Conservation (phyloP, 179 eudicot species). For the Sideroxylon spinosum region DNA sequence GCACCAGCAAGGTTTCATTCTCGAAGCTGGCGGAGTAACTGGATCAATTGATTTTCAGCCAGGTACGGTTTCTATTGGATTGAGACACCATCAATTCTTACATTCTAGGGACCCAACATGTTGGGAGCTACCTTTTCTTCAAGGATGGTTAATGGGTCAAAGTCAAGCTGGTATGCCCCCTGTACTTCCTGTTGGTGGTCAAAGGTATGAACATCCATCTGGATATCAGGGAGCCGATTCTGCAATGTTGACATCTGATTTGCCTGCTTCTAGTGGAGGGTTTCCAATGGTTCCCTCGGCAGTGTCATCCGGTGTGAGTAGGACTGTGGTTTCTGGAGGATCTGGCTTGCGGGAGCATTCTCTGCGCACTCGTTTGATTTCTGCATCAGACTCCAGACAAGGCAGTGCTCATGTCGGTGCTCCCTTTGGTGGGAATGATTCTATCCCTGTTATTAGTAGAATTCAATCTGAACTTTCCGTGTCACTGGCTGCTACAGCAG, state of each 20-base stretch:
- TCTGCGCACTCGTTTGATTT: conserved; percentile 38
- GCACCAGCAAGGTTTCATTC: conserved; percentile 10
- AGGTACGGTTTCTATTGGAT: conserved; percentile 4
- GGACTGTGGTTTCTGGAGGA: conserved; percentile 34
- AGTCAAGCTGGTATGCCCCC: conserved; percentile 55
- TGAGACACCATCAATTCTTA: conserved; percentile 29
- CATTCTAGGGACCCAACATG: conserved; percentile 51
- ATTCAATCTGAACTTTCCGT: conserved; percentile 76
- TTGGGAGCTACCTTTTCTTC: conserved; percentile 71
- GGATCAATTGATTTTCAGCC: conserved; percentile 11
- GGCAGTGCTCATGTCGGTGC: conserved; percentile 26
- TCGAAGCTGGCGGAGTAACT: conserved; percentile 7
- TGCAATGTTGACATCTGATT: conserved; percentile 3
- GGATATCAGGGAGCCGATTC: conserved; percentile 10
- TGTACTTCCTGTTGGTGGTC: conserved; percentile 37
- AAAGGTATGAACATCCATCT: conserved; percentile 31
- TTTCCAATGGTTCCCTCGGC: conserved; percentile 22
- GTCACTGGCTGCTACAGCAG: conserved; percentile 80
- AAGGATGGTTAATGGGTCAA: conserved; percentile 77
- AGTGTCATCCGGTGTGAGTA: conserved; percentile 29
- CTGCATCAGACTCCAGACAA: conserved; percentile 31
- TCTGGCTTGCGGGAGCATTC: conserved; percentile 43
- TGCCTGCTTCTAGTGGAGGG: conserved; percentile 22
- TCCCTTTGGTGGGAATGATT: conserved; percentile 37
- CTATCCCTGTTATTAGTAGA: conserved; percentile 54